phyloP scores from a whole-genome alignment of 306 rosid genomes.

The Trifolium pratense region DNA sequence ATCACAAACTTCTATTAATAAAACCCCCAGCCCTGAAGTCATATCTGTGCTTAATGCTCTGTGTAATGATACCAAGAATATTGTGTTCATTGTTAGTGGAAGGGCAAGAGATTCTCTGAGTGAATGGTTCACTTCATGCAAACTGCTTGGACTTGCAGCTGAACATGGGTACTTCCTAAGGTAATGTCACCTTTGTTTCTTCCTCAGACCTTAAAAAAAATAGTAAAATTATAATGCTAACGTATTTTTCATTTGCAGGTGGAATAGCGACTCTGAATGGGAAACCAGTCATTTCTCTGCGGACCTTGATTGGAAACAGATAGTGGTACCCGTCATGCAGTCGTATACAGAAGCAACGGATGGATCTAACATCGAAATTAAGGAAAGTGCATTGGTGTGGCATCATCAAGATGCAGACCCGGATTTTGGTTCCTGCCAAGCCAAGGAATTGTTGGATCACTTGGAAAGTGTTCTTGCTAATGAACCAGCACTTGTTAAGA shows the following conservation, averaged over 20 bases:
- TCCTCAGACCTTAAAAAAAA: neutral
- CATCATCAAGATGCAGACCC: conserved; percentile 93
- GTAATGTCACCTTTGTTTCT: conserved; percentile 47
- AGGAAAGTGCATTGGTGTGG: conserved; percentile 91
- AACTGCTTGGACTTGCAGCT: conserved; percentile 81
- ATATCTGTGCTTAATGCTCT: conserved; percentile 64
- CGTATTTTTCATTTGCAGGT: conserved; percentile 50
- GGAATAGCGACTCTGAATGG: conserved; percentile 67
- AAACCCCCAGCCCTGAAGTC: conserved; percentile 69
- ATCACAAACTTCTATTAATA: conserved; percentile 64
- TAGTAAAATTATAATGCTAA: neutral
- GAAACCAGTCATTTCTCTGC: conserved; percentile 63
- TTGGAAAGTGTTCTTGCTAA: conserved; percentile 78
- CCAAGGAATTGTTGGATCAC: conserved; percentile 78
- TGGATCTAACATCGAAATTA: conserved; percentile 77
- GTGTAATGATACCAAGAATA: conserved; percentile 74
- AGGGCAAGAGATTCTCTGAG: conserved; percentile 70
- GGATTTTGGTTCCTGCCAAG: conserved; percentile 87
- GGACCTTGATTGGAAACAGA: conserved; percentile 78
- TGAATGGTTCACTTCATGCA: conserved; percentile 76
- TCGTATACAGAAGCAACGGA: conserved; percentile 78
- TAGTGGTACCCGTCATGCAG: conserved; percentile 79
- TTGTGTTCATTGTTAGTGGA: conserved; percentile 83
- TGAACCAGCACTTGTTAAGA: conserved; percentile 72
- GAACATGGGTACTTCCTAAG: conserved; percentile 89